Evolutionary conservation across 2,329 filamentous ascomycete genomes (phyloP).

Genomic region (Colletotrichum caudatum): DNA sequence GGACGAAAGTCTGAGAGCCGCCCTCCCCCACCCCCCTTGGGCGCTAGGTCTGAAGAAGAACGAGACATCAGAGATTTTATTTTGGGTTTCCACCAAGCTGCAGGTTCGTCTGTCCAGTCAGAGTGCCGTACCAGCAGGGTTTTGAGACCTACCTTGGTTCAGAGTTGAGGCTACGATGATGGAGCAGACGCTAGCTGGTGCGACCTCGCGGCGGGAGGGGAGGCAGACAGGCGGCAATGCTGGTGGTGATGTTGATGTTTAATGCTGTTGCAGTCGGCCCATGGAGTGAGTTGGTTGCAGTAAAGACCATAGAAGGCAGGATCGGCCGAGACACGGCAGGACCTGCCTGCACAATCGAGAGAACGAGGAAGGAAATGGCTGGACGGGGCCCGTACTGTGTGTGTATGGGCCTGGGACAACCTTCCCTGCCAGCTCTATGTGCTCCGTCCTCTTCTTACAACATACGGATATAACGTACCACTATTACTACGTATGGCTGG

Average conservation of each 20-base stretch:
- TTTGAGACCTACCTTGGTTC: neutral
- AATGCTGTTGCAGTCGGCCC: constrained; percentile 6
- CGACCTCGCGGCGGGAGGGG: neutral
- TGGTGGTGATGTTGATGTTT: neutral
- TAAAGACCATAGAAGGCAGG: constrained; percentile 24
- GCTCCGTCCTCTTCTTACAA: neutral
- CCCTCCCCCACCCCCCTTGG: constrained; percentile 16
- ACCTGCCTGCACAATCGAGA: constrained; percentile 23
- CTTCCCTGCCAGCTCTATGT: constrained; percentile 10
- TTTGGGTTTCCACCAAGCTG: constrained; percentile 17
- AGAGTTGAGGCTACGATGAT: neutral
- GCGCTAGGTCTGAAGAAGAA: constrained; percentile 15
- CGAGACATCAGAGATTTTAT: constrained; percentile 28
- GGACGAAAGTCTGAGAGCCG: neutral
- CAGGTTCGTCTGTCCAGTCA: neutral
- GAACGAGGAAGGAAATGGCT: neutral
- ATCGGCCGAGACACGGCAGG: constrained; percentile 34
- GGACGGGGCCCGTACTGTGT: neutral
- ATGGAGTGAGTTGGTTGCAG: constrained; percentile 20
- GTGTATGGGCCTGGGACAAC: neutral
- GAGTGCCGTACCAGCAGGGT: neutral
- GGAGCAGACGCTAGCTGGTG: constrained; percentile 2
- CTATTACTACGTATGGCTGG: too few relatives aligned
- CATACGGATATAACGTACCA: too few relatives aligned
- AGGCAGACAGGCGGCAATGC: too few relatives aligned